Evolutionary conservation across 1,139 yeast species (phyloP), one percentile per base, ranked within the genome.

Genomic region (Candida frijolesensis): DNA sequence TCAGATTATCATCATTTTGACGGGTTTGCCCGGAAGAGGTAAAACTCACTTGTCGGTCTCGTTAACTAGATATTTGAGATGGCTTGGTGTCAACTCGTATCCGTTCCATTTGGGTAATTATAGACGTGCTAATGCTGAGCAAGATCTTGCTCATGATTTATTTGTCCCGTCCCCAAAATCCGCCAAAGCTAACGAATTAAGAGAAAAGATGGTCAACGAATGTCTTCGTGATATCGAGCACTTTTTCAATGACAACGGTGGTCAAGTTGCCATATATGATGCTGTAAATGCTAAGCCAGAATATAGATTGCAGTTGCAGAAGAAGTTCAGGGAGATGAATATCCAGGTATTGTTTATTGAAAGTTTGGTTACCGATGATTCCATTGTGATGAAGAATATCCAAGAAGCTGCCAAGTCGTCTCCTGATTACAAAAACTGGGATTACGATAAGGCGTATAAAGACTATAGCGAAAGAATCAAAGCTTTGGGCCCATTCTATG

Each of bases 11-110:
- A 87, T 94, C 52, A 90, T 88, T 10, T 77, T 94, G 58, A 96
- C 90, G 6, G 99, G 99, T 0, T 77, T 92, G 54, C 99, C 99
- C 0, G 99, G 97, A 1, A 79, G 99, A 49, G 98, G 99, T 6
- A 94, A 94, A 66, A 94, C 99, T 1, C 94, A 92, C 65, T 78
- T 92, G 52, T 87, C 97, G 7, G 98, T 92, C 25, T 86, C 96
- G 11, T 78, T 94, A 55, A 91, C 97, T 1, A 79, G 99, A 53
- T 94, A 92, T 65, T 76, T 95, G 57, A 79, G 97, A 59, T 94
- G 99, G 94, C 75, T 94, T 40, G 99, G 99, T 5, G 98, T 94
- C 25, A 86, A 89, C 61, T 87, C 97, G 1, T 92, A 89, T 61
- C 84, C 90, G 33, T 94, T 91, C 74, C 99, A 94, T 68, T 80